Evolutionary conservation across 495 filamentous ascomycete genomes (phyloP).

Genomic region (Ramalina intermedia): DNA sequence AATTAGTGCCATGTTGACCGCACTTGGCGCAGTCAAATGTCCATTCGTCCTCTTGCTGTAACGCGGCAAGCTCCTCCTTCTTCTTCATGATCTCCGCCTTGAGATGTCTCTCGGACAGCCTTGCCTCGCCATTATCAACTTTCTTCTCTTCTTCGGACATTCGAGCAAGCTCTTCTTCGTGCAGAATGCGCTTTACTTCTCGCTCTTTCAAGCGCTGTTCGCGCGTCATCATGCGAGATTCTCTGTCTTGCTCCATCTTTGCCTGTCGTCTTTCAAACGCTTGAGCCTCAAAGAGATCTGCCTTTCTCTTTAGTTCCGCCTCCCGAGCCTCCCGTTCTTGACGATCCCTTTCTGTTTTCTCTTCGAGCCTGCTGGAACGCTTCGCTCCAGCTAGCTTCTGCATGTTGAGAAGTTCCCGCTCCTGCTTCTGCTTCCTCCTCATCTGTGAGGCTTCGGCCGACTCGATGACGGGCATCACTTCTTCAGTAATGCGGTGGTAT

Average conservation of each 20-base stretch:
- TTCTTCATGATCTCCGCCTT: conserved; percentile 65
- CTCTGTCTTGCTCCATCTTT: conserved; percentile 60
- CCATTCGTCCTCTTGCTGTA: conserved; percentile 76
- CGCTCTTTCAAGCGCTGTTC: conserved; percentile 74
- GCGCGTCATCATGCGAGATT: conserved; percentile 68
- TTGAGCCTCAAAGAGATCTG: conserved; percentile 48
- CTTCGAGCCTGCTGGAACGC: conserved; percentile 73
- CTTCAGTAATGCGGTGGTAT: conserved; percentile 48
- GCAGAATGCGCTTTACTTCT: conserved; percentile 60
- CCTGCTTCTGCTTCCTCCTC: conserved; percentile 50
- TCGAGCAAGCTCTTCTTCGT: conserved; percentile 69
- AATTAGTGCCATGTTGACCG: conserved; percentile 70
- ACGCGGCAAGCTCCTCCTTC: conserved; percentile 53
- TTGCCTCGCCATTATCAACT: conserved; percentile 42
- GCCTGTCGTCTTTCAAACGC: conserved; percentile 54
- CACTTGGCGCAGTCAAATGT: conserved; percentile 85
- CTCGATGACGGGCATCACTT: conserved; percentile 71
- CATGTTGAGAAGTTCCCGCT: conserved; percentile 66
- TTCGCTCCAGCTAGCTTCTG: conserved; percentile 87
- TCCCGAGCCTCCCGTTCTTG: conserved; percentile 55
- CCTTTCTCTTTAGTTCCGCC: conserved; percentile 53
- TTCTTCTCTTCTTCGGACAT: conserved; percentile 66
- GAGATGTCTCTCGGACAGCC: conserved; percentile 64
- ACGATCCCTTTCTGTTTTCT: conserved; percentile 64
- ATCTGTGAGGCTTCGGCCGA: conserved; percentile 64